Percentiles rank a stretch among this genome's conserved stretches.
Evolutionary conservation across 2,329 filamentous ascomycete genomes (phyloP).

Genomic region (Pseudocercospora macadamiae): DNA sequence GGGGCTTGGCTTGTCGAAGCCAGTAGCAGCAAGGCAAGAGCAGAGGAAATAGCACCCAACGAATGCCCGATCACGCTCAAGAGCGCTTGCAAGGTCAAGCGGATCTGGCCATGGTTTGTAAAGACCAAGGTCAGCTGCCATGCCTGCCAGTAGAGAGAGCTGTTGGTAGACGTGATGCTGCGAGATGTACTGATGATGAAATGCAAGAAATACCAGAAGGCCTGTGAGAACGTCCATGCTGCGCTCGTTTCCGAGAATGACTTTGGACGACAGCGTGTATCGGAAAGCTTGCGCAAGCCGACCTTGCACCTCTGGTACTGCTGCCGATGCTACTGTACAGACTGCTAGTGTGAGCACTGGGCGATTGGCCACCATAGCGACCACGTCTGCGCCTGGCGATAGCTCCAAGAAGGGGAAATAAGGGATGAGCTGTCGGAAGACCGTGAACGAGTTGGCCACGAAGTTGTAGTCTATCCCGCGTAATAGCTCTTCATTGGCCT

Average conservation of each 20-base stretch:
- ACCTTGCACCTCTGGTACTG: constrained; percentile 24
- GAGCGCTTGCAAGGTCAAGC: constrained; percentile 19
- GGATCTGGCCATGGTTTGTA: constrained; percentile 21
- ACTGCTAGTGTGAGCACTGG: constrained; percentile 33
- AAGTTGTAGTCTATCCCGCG: constrained; percentile 32
- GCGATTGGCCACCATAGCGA: constrained; percentile 26
- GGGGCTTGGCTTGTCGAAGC: constrained; percentile 31
- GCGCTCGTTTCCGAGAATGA: constrained; percentile 29
- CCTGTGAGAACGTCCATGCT: constrained; percentile 33
- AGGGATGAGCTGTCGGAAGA: constrained; percentile 27
- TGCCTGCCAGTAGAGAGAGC: constrained; percentile 31
- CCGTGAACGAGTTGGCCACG: constrained; percentile 28
- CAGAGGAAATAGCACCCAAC: constrained; percentile 35
- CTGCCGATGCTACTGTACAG: constrained; percentile 29
- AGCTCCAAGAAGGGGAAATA: constrained; percentile 34
- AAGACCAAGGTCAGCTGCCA: constrained; percentile 34
- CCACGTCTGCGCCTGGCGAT: constrained; percentile 20
- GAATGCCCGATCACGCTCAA: constrained; percentile 30
- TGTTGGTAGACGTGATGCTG: constrained; percentile 32
- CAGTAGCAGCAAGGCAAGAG: constrained; percentile 25
- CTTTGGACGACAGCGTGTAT: constrained; percentile 29
- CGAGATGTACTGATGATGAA: constrained; percentile 33
- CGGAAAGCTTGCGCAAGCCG: constrained; percentile 32
- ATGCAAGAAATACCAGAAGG: constrained; percentile 30
- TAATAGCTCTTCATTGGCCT: constrained; percentile 24